A percentile compares a stretch with the other conserved stretches of the same genome.
Conservation (phyloP, 306 rosid species). For the Parietaria judaica region DNA sequence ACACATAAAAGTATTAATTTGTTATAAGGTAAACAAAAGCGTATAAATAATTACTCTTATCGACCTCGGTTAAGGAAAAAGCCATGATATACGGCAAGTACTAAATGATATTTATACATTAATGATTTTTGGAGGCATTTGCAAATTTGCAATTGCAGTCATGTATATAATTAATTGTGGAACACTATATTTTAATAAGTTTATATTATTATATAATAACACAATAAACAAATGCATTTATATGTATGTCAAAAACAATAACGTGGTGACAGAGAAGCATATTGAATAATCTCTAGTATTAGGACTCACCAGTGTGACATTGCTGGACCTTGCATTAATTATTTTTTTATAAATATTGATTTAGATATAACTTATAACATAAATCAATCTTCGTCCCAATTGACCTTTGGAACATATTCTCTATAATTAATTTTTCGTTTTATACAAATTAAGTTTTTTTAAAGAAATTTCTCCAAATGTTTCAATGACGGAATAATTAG, state of each 20-base stretch:
- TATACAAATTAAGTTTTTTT: too few relatives aligned
- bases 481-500: too few relatives aligned
- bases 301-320: conserved; percentile 2
- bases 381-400: too few relatives aligned
- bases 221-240: neutral
- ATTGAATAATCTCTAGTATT: conserved; percentile 8
- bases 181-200: too few relatives aligned
- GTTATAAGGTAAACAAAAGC: too few relatives aligned
- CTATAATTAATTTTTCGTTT: too few relatives aligned
- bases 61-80: neutral
- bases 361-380: too few relatives aligned
- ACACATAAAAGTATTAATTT: neutral
- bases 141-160: neutral
- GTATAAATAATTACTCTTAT: too few relatives aligned
- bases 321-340: conserved; percentile 9
- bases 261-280: conserved; percentile 18
- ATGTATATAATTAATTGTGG: too few relatives aligned
- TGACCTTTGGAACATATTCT: too few relatives aligned
- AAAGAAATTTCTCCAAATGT: too few relatives aligned
- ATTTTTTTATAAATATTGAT: neutral
- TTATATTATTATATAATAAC: neutral
- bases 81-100: conserved; percentile 6
- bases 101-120: neutral
- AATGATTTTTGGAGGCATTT: neutral
- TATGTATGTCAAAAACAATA: neutral